These are phyloP conservation scores for Hirschfeldia incana DNA, from an alignment of 345 rosid genomes.

Conservation along the genomic window DNA sequence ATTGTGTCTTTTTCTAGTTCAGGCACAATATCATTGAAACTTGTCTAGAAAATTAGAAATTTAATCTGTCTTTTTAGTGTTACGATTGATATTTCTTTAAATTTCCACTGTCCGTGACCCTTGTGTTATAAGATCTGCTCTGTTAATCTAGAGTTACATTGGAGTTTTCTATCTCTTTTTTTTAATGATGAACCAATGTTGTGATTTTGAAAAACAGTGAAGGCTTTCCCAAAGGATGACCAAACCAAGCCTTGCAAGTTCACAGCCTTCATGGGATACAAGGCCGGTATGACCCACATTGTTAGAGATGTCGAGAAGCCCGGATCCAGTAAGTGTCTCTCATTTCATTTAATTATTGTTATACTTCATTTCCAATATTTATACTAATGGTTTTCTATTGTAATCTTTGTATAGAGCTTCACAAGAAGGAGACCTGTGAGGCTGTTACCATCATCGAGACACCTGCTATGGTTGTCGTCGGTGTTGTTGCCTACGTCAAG, in stretches of 20 bases:
- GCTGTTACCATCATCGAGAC: slow-evolving; percentile 84
- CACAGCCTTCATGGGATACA: slow-evolving; percentile 87
- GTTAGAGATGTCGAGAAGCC: slow-evolving; percentile 89
- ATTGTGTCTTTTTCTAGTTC: not conserved
- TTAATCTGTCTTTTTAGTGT: not conserved
- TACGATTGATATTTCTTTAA: not conserved
- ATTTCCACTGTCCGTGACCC: not conserved
- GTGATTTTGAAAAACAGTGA: slow-evolving; percentile 48
- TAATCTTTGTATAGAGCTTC: slow-evolving; percentile 55
- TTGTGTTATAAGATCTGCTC: not conserved
- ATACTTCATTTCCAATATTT: not conserved
- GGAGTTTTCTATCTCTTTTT: not conserved
- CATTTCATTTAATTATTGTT: not conserved
- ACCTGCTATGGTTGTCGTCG: slow-evolving; percentile 84
- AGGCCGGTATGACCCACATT: slow-evolving; percentile 96
- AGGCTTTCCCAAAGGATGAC: slow-evolving; percentile 89
- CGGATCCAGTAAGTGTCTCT: slow-evolving; percentile 65
- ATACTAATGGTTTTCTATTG: not conserved
- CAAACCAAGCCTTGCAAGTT: slow-evolving; percentile 75
- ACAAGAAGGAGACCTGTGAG: slow-evolving; percentile 94
- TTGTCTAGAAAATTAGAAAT: not conserved
- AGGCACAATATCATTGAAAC: not conserved
- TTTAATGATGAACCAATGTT: not conserved
- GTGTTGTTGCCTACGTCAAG: slow-evolving; percentile 82
- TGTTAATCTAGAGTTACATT: not conserved